These are phyloP conservation scores for Houttuynia cordata DNA, from an alignment of 164 flowering plant genomes.

Conservation along the genomic window DNA sequence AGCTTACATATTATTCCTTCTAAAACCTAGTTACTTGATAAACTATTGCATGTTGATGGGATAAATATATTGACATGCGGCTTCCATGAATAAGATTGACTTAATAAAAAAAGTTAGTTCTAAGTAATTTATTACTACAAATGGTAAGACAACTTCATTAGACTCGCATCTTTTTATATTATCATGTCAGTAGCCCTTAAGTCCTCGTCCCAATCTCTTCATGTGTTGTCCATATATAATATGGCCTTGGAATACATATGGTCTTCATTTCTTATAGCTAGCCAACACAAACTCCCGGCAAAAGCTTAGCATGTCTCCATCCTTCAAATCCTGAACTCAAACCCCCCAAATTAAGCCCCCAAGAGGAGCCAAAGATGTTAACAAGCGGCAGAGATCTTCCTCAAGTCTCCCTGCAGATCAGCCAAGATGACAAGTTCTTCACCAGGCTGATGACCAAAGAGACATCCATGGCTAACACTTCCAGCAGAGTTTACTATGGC, in stretches of 20 bases:
- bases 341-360: background rate
- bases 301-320: background rate
- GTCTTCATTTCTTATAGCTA: background rate
- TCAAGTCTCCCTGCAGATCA: conserved; percentile 23
- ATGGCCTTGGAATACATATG: background rate
- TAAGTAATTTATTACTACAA: background rate
- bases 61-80: too few species aligned
- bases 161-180: background rate
- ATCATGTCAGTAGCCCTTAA: too few species aligned
- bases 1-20: too few species aligned
- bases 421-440: conserved; percentile 43
- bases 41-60: too few species aligned
- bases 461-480: conserved; percentile 23
- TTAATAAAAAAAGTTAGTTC: too few species aligned
- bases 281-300: conserved; percentile 1
- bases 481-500: conserved; percentile 43
- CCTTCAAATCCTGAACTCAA: background rate
- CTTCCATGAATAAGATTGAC: too few species aligned
- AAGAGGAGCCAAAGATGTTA: conserved; percentile 12
- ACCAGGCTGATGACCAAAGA: conserved; percentile 35
- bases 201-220: background rate
- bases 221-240: background rate
- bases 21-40: too few species aligned
- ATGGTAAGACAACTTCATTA: background rate
- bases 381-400: conserved; percentile 9